Conservation (phyloP, 805 yeast species). For the Helenozyma rhizophorensis region DNA sequence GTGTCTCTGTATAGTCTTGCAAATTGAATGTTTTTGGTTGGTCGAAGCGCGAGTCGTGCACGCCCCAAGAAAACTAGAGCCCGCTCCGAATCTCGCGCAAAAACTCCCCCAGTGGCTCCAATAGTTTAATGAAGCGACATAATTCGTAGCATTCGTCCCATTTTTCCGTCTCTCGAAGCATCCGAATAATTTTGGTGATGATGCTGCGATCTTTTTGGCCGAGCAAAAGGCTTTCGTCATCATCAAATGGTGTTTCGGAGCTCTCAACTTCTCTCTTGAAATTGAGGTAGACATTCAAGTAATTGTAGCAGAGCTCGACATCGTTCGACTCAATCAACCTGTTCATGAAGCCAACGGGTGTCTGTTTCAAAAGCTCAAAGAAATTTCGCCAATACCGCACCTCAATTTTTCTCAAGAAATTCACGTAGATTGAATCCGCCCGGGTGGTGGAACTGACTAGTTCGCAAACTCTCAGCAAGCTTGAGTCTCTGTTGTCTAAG, state of each 20-base stretch:
- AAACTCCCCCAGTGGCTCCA: constrained; percentile 40
- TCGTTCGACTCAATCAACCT: constrained; percentile 35
- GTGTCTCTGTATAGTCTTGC: constrained; percentile 3
- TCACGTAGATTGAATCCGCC: constrained; percentile 38
- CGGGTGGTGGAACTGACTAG: constrained; percentile 15
- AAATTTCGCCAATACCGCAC: constrained; percentile 50
- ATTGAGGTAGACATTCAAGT: constrained; percentile 48
- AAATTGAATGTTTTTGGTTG: constrained; percentile 16
- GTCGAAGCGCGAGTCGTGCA: constrained; percentile 13
- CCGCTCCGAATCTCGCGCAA: constrained; percentile 9
- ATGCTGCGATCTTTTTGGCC: constrained; percentile 34
- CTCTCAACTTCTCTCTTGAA: constrained; percentile 34
- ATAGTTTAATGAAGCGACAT: constrained; percentile 48
- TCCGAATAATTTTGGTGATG: constrained; percentile 40
- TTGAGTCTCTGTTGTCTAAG: constrained; percentile 26
- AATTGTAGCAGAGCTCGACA: constrained; percentile 49
- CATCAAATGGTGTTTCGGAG: constrained; percentile 1
- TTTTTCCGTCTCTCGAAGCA: constrained; percentile 35
- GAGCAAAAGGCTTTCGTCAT: constrained; percentile 2
- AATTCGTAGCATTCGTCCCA: constrained; percentile 55
- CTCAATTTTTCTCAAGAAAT: constrained; percentile 58
- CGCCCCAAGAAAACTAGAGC: constrained; percentile 3
- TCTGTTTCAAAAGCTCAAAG: constrained; percentile 35
- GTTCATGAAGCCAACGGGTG: constrained; percentile 44
- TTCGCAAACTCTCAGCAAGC: constrained; percentile 7